Base-by-base conservation (phyloP, 73 alveolate species). In the Uronychia setigera region DNA sequence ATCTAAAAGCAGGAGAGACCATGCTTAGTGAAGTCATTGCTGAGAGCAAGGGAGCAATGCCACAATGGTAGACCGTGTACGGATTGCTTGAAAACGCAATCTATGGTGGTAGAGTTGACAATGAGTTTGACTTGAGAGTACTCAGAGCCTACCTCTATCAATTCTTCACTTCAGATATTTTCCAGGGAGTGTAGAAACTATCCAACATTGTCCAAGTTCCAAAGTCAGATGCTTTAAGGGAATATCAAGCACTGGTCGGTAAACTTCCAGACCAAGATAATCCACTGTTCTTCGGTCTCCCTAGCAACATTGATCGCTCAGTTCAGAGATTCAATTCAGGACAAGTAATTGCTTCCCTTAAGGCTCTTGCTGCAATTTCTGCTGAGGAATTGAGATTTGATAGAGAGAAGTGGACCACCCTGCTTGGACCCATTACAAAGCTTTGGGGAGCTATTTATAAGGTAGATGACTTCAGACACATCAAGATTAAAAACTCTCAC, bases 61-160 rank as follows among this genome's bases (percentile, higher is more conserved):
- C 97, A 35, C 94, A 96, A 83, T 99, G 99, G 99, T 93, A 90
- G 83, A 97, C 99, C 29, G 96, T 99, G 78, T 94, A 97, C 82
- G 99, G 99, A 25, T 91, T 99, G 87, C 93, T 98, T 76, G 99
- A 98, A 84, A 97, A 96, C 78, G 99, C 99, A 5, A 98, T 98
- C 76, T 99, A 99, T 92, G 99, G 99, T 60, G 99, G 99, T 33
- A 97, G 99, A 90, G 96, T 99, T 33, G 99, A 99, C 93, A 98
- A 99, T 86, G 99, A 92, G 84, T 99, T 94, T 82, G 99, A 99
- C 92, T 87, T 96, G 86, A 97, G 97, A 78, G 99, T 99, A 31
- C 96, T 98, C 79, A 94, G 99, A 58, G 97, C 99, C 76, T 99
- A 99, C 92, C 91, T 99, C 82, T 96, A 97, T 74, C 92, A 96